Percentiles rank a stretch among this genome's conserved stretches.
These are phyloP conservation scores for Cryomyces minteri DNA, from an alignment of 495 filamentous ascomycete genomes.

Conservation along the genomic window DNA sequence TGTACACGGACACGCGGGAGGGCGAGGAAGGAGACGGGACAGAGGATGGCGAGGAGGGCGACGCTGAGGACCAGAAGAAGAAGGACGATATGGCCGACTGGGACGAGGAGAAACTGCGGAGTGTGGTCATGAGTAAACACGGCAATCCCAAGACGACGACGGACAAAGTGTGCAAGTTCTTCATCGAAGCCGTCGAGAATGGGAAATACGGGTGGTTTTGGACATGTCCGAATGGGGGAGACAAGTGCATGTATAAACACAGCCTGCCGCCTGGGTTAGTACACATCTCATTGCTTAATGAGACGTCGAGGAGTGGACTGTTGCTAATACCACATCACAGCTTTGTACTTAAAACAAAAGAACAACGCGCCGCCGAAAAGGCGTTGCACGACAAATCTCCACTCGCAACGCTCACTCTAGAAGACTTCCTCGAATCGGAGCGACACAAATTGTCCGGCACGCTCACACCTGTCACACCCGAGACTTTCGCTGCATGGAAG, in stretches of 20 bases:
- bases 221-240: constrained; percentile 88
- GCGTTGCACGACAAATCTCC: constrained; percentile 95
- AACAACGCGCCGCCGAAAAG: constrained; percentile 90
- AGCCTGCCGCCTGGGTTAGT: constrained; percentile 74
- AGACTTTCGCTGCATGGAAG: constrained; percentile 92
- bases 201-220: constrained; percentile 99
- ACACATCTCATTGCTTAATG: neutral
- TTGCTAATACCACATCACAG: constrained; percentile 20
- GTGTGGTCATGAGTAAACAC: constrained; percentile 85
- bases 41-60: constrained; percentile 31
- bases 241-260: constrained; percentile 98
- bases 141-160: constrained; percentile 92
- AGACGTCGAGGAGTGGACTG: too few species aligned
- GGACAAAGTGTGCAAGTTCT: constrained; percentile 98
- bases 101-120: constrained; percentile 90
- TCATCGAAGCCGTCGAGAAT: constrained; percentile 95
- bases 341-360: constrained; percentile 94
- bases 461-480: constrained; percentile 80
- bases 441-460: constrained; percentile 81
- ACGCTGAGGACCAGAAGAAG: constrained; percentile 66
- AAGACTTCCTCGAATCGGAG: constrained; percentile 93
- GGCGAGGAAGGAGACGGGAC: constrained; percentile 42
- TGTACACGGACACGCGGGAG: constrained; percentile 76
- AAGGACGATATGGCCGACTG: constrained; percentile 86
- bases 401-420: constrained; percentile 80